A percentile compares a stretch with the other conserved stretches of the same genome.
Evolutionary conservation across 768 basidiomycete species (phyloP).

Genomic region (Podaxis sp.): DNA sequence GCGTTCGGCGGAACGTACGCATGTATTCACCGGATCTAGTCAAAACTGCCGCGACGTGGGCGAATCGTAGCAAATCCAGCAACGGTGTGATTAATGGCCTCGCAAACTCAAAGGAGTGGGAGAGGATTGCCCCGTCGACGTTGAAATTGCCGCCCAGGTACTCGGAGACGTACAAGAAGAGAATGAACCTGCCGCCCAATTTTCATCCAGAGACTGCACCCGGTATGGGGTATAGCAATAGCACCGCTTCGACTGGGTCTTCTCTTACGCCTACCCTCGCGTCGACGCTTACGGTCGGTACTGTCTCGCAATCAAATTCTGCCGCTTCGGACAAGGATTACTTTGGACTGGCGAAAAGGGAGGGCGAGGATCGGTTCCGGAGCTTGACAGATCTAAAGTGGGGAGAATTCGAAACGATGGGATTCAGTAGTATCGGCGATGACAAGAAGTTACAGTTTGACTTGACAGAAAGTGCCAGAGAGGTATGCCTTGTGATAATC

Average conservation of each 20-base stretch:
- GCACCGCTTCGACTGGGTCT: conserved; percentile 34
- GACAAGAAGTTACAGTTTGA: conserved; percentile 89
- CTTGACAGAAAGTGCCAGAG: conserved; percentile 82
- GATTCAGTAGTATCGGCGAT: conserved; percentile 62
- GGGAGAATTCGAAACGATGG: conserved; percentile 87
- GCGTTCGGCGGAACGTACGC: conserved; percentile 77
- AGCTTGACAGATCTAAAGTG: conserved; percentile 86
- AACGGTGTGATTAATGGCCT: conserved; percentile 40
- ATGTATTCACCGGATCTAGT: conserved; percentile 89
- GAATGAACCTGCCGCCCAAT: conserved; percentile 64
- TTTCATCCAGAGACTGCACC: conserved; percentile 55
- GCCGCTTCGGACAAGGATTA: conserved; percentile 34
- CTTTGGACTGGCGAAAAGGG: conserved; percentile 37
- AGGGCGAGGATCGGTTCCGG: conserved; percentile 70
- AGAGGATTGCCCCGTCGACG: conserved; percentile 62
- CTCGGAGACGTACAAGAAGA: conserved; percentile 73
- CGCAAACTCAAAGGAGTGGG: conserved; percentile 72
- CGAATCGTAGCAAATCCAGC: conserved; percentile 28
- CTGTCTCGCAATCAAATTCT: conserved; percentile 18
- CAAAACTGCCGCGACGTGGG: conserved; percentile 55
- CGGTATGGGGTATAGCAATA: conserved; percentile 29
- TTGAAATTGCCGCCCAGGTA: conserved; percentile 66
- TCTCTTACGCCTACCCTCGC: conserved; percentile 27
- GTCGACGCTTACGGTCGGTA: conserved; percentile 25
- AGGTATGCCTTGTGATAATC: conserved; percentile 32